Conservation (phyloP, 768 basidiomycete genomes). For the Mycena haematopus region DNA sequence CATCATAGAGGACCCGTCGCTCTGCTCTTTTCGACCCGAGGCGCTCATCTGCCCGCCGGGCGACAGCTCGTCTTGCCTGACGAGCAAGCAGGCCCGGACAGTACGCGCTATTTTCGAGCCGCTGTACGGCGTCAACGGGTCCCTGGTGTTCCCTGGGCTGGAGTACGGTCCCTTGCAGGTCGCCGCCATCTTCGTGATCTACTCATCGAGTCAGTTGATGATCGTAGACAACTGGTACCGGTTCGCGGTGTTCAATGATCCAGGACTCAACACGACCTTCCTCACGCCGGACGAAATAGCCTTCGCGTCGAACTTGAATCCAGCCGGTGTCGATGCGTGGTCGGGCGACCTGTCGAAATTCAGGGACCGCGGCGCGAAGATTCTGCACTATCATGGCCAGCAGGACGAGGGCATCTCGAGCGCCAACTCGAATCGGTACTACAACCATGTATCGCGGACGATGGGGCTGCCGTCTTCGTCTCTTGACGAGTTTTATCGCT, state of each 20-base stretch:
- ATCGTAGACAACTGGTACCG: background rate
- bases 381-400: background rate
- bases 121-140: conserved; percentile 48
- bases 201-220: background rate
- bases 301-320: background rate
- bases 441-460: background rate
- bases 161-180: background rate
- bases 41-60: background rate
- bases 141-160: background rate
- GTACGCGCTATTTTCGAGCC: background rate
- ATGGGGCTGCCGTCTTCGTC: background rate
- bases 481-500: background rate
- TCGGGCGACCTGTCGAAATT: background rate
- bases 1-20: background rate
- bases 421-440: background rate
- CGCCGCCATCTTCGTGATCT: background rate
- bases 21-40: background rate
- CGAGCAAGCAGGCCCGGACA: background rate
- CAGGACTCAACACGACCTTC: background rate
- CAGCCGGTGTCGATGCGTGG: background rate
- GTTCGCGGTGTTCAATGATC: background rate
- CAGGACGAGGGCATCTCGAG: background rate
- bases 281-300: background rate
- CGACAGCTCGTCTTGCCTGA: background rate
- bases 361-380: background rate